A percentile compares a stretch with the other conserved stretches of the same genome.
Evolutionary conservation across 192 early-diverging fungal species (phyloP).

Genomic region (Umbelopsis ramanniana): DNA sequence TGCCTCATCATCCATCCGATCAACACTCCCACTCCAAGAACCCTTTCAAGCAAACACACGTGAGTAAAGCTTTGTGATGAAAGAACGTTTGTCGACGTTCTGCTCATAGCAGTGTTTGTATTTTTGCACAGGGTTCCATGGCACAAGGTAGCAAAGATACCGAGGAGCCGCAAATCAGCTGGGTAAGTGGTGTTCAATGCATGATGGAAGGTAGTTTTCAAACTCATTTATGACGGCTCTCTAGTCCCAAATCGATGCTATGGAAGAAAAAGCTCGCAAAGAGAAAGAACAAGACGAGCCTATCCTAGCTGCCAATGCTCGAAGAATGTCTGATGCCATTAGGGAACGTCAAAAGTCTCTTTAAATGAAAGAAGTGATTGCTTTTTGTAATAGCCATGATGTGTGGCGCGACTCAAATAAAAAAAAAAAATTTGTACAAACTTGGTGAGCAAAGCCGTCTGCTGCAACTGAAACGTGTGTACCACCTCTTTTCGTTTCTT

Average conservation of each 20-base stretch:
- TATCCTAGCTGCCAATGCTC: neutral
- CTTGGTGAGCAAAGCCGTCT: neutral
- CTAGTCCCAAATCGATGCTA: neutral
- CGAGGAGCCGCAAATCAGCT: neutral
- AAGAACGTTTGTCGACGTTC: too few species aligned
- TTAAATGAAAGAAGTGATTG: neutral
- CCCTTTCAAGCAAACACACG: neutral
- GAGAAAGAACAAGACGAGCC: conserved; percentile 17
- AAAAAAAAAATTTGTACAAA: neutral
- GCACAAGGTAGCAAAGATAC: neutral
- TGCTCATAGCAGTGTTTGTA: neutral
- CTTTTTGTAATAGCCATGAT: neutral
- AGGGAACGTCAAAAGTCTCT: conserved; percentile 3
- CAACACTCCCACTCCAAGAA: neutral
- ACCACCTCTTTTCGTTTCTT: neutral
- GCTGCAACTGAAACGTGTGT: neutral
- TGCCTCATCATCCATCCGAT: neutral
- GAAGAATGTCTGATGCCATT: neutral
- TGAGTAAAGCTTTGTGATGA: neutral
- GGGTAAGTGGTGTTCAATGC: neutral
- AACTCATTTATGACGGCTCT: neutral
- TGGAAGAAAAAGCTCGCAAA: conserved; percentile 8
- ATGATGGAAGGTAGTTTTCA: neutral
- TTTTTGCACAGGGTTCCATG: neutral
- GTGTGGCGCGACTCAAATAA: conserved; percentile 7